Percentiles rank a stretch among this genome's conserved stretches.
These are phyloP conservation scores for Yamadazyma jaroonii DNA, from an alignment of 1,139 yeast species.

Conservation along the genomic window DNA sequence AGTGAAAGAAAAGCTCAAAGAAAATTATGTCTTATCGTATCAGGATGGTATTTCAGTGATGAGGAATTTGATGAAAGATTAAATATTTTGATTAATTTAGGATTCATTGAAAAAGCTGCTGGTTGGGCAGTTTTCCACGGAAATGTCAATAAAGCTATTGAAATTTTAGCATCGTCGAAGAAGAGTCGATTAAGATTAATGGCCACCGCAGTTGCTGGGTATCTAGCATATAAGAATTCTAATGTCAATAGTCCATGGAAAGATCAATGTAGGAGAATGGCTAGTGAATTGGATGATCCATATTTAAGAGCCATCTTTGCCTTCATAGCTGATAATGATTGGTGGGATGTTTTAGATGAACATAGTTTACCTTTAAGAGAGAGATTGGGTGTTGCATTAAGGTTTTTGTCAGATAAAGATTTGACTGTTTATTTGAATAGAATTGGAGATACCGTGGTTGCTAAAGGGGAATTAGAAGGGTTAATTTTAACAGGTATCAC, in stretches of 20 bases:
- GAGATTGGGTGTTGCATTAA: constrained; percentile 82
- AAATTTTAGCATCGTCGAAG: constrained; percentile 59
- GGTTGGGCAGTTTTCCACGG: constrained; percentile 98
- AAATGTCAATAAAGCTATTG: constrained; percentile 76
- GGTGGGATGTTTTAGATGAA: constrained; percentile 96
- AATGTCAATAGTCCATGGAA: constrained; percentile 83
- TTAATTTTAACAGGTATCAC: constrained; percentile 87
- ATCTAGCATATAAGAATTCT: constrained; percentile 67
- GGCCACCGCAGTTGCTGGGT: constrained; percentile 94
- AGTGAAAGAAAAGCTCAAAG: constrained; percentile 63
- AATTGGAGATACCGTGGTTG: constrained; percentile 68
- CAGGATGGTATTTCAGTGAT: constrained; percentile 89
- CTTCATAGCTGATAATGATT: constrained; percentile 87
- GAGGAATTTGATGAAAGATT: constrained; percentile 74
- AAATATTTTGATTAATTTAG: constrained; percentile 51
- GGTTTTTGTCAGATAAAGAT: constrained; percentile 81
- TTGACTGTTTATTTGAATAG: constrained; percentile 64
- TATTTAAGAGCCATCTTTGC: constrained; percentile 91
- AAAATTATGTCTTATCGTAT: constrained; percentile 74
- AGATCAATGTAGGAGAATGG: constrained; percentile 85
- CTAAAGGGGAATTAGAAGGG: constrained; percentile 86
- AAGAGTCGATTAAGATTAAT: constrained; percentile 68
- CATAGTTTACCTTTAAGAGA: constrained; percentile 85
- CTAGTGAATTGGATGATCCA: constrained; percentile 85
- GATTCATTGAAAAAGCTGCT: constrained; percentile 84